phyloP scores from a whole-genome alignment of 2,329 filamentous ascomycete genomes.

The Colletotrichum tropicale region DNA sequence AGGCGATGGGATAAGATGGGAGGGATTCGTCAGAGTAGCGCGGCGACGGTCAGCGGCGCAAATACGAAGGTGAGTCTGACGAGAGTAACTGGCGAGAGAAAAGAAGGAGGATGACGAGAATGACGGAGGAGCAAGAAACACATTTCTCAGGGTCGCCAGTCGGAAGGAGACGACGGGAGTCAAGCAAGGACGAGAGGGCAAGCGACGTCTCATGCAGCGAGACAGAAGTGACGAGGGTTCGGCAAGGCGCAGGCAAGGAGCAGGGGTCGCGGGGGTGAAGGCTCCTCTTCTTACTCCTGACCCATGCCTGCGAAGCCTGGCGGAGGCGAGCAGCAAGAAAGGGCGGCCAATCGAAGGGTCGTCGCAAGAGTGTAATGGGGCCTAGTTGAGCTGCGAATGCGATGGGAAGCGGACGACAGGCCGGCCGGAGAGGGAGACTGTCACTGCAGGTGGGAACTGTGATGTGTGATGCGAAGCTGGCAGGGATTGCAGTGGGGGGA shows the following conservation, averaged over 20 bases:
- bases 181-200: background rate
- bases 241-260: background rate
- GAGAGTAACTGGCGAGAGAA: background rate
- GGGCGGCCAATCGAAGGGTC: background rate
- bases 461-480: background rate
- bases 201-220: conserved; percentile 6
- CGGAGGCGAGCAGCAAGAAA: background rate
- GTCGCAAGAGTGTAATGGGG: background rate
- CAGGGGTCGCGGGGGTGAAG: background rate
- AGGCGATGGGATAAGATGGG: background rate
- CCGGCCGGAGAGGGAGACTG: background rate
- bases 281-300: background rate
- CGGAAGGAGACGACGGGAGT: background rate
- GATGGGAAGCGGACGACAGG: background rate
- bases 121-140: background rate
- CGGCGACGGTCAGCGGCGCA: background rate
- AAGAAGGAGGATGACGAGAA: background rate
- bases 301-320: background rate
- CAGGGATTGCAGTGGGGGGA: background rate
- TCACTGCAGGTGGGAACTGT: background rate
- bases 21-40: background rate
- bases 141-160: conserved; percentile 5
- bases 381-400: background rate
- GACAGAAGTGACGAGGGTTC: conserved; percentile 8
- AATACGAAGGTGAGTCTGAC: background rate